Evolutionary conservation across 441 rosid genomes (phyloP).

Genomic region (Capsella rubella): DNA sequence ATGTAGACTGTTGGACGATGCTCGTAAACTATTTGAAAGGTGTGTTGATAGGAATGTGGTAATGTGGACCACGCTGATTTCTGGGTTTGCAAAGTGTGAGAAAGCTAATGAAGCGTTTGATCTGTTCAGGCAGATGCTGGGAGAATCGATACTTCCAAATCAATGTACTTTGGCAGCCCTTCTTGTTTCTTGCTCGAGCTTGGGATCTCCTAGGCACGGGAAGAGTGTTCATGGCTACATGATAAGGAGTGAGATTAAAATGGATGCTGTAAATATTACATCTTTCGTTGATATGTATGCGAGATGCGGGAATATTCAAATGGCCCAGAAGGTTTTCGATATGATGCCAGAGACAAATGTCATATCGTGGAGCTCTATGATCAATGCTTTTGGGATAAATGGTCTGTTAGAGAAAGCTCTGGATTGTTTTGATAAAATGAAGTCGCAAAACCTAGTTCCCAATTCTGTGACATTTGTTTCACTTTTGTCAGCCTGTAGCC

Average conservation of each 20-base stretch:
- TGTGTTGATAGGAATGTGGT: constrained; percentile 45
- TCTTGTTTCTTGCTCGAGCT: constrained; percentile 47
- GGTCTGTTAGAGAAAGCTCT: constrained; percentile 45
- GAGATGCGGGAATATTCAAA: constrained; percentile 40
- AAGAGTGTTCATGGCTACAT: constrained; percentile 51
- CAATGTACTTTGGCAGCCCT: constrained; percentile 44
- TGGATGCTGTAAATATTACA: constrained; percentile 47
- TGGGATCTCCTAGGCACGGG: constrained; percentile 46
- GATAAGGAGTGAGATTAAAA: constrained; percentile 44
- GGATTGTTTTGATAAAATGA: constrained; percentile 44
- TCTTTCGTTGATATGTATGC: constrained; percentile 50
- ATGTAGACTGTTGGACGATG: constrained; percentile 47
- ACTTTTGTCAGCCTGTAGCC: constrained; percentile 50
- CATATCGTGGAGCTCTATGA: constrained; percentile 55
- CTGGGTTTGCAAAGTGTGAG: constrained; percentile 48
- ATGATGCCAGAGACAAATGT: constrained; percentile 47
- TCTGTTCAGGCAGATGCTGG: constrained; percentile 47
- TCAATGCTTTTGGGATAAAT: constrained; percentile 51
- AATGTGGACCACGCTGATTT: constrained; percentile 44
- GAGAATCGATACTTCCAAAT: constrained; percentile 42
- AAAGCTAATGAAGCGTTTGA: constrained; percentile 40
- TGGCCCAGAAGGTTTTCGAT: constrained; percentile 45
- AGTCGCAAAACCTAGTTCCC: constrained; percentile 42
- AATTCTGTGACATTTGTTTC: constrained; percentile 49
- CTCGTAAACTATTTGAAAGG: constrained; percentile 34